Conservation (phyloP, 345 rosid species). For the Eutrema japonicum region DNA sequence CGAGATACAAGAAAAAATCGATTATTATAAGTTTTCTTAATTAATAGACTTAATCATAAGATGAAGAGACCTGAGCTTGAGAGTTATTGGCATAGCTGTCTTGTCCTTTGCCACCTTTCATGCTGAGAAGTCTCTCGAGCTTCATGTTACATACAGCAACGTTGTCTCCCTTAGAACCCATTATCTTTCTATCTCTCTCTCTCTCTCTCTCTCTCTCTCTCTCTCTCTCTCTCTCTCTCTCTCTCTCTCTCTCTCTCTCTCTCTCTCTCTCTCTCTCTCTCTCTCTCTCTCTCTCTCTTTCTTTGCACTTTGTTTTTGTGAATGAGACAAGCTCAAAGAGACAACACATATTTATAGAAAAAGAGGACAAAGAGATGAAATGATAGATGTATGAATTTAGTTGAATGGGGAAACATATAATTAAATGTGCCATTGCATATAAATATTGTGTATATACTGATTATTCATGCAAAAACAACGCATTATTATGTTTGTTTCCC, state of each 20-base stretch:
- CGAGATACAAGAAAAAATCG: not conserved
- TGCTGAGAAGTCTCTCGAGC: slow-evolving; percentile 85
- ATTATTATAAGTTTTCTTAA: not conserved
- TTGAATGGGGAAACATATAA: slow-evolving; percentile 42
- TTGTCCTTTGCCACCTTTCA: slow-evolving; percentile 97
- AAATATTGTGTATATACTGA: slow-evolving; percentile 32
- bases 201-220: not conserved
- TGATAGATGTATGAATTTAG: slow-evolving; percentile 22
- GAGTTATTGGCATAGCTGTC: slow-evolving; percentile 94
- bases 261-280: not conserved
- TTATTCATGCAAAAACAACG: slow-evolving; percentile 43
- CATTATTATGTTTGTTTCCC: slow-evolving; percentile 45
- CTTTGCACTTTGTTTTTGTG: slow-evolving; percentile 23
- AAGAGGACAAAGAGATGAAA: slow-evolving; percentile 31
- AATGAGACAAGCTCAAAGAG: slow-evolving; percentile 29
- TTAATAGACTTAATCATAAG: not conserved
- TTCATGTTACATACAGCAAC: slow-evolving; percentile 65
- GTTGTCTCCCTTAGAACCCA: slow-evolving; percentile 63
- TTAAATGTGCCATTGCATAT: slow-evolving; percentile 41
- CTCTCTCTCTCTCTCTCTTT: slow-evolving; percentile 10
- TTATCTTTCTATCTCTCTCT: slow-evolving; percentile 35
- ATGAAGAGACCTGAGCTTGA: slow-evolving; percentile 82
- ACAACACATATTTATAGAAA: slow-evolving; percentile 36
- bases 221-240: slow-evolving; percentile 13
- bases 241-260: not conserved